Percentiles rank a stretch among this genome's conserved stretches.
phyloP scores from a whole-genome alignment of 495 filamentous ascomycete genomes.

The Thermothielavioides terrestris region DNA sequence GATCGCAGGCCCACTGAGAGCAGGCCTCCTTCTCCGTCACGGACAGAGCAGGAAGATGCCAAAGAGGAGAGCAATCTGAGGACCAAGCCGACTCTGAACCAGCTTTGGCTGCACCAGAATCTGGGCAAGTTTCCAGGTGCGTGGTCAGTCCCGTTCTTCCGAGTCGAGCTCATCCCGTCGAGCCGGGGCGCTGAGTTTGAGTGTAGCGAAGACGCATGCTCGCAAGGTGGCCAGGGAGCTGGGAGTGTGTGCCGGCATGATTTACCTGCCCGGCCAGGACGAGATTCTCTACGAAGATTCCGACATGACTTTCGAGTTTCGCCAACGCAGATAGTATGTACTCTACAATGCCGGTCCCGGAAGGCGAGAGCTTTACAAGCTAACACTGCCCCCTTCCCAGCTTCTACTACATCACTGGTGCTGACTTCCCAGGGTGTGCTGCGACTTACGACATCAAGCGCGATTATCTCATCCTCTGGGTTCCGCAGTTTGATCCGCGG shows the following conservation, averaged over 20 bases:
- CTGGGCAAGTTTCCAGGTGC: slow-evolving; percentile 25
- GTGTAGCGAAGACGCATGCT: slow-evolving; percentile 70
- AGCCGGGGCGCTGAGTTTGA: too few relatives aligned
- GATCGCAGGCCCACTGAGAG: slow-evolving; percentile 8
- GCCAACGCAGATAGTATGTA: slow-evolving; percentile 54
- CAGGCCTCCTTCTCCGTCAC: slow-evolving; percentile 2
- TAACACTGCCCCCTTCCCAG: slow-evolving; percentile 18
- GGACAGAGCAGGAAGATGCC: background rate
- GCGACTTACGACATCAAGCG: slow-evolving; percentile 54
- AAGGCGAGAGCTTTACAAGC: background rate
- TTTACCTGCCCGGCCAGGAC: slow-evolving; percentile 49
- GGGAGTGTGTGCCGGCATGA: slow-evolving; percentile 50
- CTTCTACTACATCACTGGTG: slow-evolving; percentile 62
- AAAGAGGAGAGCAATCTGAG: slow-evolving; percentile 1
- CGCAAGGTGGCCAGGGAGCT: slow-evolving; percentile 61
- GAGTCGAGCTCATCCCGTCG: too few relatives aligned
- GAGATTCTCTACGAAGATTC: slow-evolving; percentile 48
- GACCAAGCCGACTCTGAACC: background rate
- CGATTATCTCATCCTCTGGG: slow-evolving; percentile 52
- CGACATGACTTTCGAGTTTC: slow-evolving; percentile 50
- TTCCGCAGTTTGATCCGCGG: slow-evolving; percentile 47
- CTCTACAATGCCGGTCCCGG: background rate
- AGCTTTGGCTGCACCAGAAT: slow-evolving; percentile 13
- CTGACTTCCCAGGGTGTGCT: slow-evolving; percentile 51
- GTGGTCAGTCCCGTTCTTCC: background rate